Evolutionary conservation across 257 asterid genomes (phyloP).

Genomic region (Rubia yunnanensis): DNA sequence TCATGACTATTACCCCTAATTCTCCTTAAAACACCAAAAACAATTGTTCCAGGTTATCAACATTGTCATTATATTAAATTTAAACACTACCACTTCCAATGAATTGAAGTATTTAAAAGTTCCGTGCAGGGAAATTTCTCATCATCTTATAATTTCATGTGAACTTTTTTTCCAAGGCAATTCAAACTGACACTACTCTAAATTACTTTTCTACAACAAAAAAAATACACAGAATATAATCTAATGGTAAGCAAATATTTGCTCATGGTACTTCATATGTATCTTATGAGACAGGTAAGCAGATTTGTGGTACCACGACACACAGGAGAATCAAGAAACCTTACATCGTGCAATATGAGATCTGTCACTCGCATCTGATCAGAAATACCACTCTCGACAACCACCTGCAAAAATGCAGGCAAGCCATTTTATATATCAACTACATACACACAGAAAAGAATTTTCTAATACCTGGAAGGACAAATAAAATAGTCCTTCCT

Average conservation of each 20-base stretch:
- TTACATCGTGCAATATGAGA: slow-evolving; percentile 74
- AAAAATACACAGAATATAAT: background rate
- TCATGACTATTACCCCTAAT: background rate
- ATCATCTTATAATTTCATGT: background rate
- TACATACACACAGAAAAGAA: background rate
- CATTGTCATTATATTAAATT: background rate
- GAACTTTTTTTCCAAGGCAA: background rate
- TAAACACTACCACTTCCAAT: background rate
- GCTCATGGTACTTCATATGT: background rate
- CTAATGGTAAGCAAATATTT: background rate
- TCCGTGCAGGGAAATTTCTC: background rate
- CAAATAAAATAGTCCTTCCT: background rate
- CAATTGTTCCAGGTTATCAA: background rate
- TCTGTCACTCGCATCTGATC: slow-evolving; percentile 75
- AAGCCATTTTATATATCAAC: background rate
- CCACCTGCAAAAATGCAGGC: slow-evolving; percentile 42
- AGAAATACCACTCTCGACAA: slow-evolving; percentile 74
- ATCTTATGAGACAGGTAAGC: background rate
- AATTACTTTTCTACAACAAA: background rate
- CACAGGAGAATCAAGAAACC: slow-evolving; percentile 15
- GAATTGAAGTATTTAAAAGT: too few species aligned
- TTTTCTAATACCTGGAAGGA: background rate
- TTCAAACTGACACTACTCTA: background rate
- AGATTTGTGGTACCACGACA: background rate
- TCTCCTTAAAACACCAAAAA: background rate